Evolutionary conservation across 352 stramenopile species (phyloP).

Genomic region (Globisporangium acanthophoron): DNA sequence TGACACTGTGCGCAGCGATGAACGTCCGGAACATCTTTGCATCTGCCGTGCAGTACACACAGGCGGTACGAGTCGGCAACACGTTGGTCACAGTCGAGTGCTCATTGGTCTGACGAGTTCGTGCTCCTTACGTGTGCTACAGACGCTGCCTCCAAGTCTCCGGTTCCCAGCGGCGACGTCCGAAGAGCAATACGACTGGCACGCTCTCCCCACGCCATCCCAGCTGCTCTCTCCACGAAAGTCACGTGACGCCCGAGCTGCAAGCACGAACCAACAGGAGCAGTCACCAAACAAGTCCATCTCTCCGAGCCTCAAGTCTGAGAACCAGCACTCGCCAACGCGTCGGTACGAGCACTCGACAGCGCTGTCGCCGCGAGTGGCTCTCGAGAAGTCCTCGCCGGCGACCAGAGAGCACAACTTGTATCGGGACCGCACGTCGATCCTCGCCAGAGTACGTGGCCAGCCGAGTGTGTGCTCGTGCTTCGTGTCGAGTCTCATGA

Average conservation of each 20-base stretch:
- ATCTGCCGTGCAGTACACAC: constrained; percentile 41
- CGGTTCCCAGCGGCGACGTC: constrained; percentile 20
- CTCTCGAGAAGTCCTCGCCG: constrained; percentile 7
- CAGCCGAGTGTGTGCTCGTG: not conserved
- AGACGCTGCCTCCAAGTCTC: constrained; percentile 44
- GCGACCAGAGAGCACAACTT: constrained; percentile 23
- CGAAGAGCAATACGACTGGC: constrained; percentile 28
- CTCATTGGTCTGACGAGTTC: not conserved
- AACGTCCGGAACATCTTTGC: constrained; percentile 63
- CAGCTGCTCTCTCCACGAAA: constrained; percentile 5
- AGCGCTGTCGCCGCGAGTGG: not conserved
- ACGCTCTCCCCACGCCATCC: constrained; percentile 13
- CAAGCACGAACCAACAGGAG: not conserved
- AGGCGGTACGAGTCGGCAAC: constrained; percentile 20
- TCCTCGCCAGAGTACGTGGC: constrained; percentile 25
- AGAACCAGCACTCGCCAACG: not conserved
- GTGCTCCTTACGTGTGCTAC: not conserved
- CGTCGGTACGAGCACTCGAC: not conserved
- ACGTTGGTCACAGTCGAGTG: too few species aligned
- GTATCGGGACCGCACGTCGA: constrained; percentile 24
- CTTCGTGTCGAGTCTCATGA: not conserved
- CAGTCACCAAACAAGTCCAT: not conserved
- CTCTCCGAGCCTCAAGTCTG: not conserved
- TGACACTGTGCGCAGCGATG: constrained; percentile 62
- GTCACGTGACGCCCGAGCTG: not conserved